phyloP scores from a whole-genome alignment of 139 green algal genomes.

The Mesostigma viride region DNA sequence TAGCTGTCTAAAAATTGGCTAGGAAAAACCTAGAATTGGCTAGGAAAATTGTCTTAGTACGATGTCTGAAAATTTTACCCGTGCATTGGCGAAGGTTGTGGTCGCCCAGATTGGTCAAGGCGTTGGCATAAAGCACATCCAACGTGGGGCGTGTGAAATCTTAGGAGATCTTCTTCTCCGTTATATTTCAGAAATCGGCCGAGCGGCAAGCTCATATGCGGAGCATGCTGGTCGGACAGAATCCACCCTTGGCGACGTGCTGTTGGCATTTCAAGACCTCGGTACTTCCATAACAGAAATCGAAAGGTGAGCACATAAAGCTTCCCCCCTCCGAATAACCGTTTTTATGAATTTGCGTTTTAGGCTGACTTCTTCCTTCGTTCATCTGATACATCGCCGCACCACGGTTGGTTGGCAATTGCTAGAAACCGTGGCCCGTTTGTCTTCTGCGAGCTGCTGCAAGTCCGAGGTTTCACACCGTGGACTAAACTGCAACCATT shows the following conservation, averaged over 20 bases:
- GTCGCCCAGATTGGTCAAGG: constrained; percentile 44
- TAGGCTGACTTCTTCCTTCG: neutral
- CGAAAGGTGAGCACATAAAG: neutral
- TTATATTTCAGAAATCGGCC: constrained; percentile 56
- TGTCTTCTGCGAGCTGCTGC: too few species aligned
- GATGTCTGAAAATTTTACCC: constrained; percentile 61
- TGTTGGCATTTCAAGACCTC: constrained; percentile 62
- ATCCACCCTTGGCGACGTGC: constrained; percentile 54
- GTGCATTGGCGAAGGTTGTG: constrained; percentile 41
- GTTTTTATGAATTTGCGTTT: too few species aligned
- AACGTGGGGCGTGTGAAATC: constrained; percentile 58
- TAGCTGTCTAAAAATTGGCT: too few species aligned
- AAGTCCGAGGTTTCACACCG: too few species aligned
- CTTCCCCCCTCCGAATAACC: neutral
- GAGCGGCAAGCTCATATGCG: constrained; percentile 48
- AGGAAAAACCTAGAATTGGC: too few species aligned
- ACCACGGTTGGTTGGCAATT: neutral
- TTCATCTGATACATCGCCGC: neutral
- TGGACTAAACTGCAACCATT: too few species aligned
- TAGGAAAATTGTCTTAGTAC: too few species aligned
- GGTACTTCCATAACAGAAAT: constrained; percentile 28
- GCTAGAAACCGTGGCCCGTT: too few species aligned
- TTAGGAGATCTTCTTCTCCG: constrained; percentile 65
- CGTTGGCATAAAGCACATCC: constrained; percentile 54
- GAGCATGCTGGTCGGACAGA: constrained; percentile 60